phyloP scores from a whole-genome alignment of 768 basidiomycete genomes.

The Galerina marginata region DNA sequence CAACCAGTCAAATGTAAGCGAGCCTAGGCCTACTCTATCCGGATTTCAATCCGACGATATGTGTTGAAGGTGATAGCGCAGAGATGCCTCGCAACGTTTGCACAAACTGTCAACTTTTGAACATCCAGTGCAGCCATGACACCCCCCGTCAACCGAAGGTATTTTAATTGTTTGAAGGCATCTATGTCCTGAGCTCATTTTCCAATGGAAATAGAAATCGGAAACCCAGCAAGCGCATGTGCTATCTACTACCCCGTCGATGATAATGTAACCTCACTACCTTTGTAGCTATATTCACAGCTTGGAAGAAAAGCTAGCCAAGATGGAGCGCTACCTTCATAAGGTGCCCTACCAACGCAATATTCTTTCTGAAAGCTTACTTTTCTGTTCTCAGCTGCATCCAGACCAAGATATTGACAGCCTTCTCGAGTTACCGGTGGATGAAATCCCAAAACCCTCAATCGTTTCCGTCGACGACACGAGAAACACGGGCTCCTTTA shows the following conservation, averaged over 20 bases:
- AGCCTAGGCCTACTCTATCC: background rate
- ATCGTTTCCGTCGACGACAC: background rate
- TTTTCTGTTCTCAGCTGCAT: slow-evolving; percentile 18
- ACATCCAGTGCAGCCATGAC: slow-evolving; percentile 58
- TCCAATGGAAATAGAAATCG: slow-evolving; percentile 26
- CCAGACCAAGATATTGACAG: slow-evolving; percentile 28
- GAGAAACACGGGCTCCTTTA: background rate
- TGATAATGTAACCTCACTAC: background rate
- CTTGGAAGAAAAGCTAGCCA: slow-evolving; percentile 36
- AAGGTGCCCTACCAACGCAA: slow-evolving; percentile 18
- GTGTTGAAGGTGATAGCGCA: slow-evolving; percentile 59
- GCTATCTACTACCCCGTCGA: background rate
- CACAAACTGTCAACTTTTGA: slow-evolving; percentile 57
- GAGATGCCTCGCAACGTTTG: slow-evolving; percentile 59
- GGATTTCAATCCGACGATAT: background rate
- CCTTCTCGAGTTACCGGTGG: slow-evolving; percentile 3
- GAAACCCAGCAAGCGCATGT: slow-evolving; percentile 42
- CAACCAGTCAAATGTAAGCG: slow-evolving; percentile 45
- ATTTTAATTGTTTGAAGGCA: slow-evolving; percentile 17
- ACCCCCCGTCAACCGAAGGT: slow-evolving; percentile 58
- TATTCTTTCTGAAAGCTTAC: background rate
- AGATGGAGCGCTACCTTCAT: slow-evolving; percentile 34
- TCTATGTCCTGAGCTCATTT: background rate
- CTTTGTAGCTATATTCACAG: slow-evolving; percentile 32
- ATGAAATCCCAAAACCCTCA: background rate